Evolutionary conservation across 306 rosid genomes (phyloP), one percentile per base, ranked within the genome.

Genomic region (Trifolium dubium): DNA sequence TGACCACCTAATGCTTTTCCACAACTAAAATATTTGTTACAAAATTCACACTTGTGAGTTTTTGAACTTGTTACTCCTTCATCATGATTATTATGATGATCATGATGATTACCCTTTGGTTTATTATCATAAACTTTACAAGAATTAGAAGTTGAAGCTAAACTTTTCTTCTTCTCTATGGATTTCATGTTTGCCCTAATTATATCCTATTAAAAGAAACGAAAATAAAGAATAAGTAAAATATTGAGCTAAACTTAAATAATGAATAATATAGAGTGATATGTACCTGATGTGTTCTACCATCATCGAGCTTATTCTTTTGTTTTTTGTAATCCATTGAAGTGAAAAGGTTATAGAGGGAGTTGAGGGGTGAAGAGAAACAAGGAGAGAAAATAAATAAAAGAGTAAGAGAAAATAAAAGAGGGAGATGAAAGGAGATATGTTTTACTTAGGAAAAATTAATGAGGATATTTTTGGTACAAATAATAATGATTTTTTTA

Each of bases 1-100:
- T 30, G 64, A 7, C 64, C 64, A 30, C 64, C 64, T 30, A 59
- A 59, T 29, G 18, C 64, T 59, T 59, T 59, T 59, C 64, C 64
- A 31, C 40, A 30, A 14, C 18, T 29, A 59, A 59, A 59, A 14
- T 0, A 6, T 59, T 59, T 59, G 64, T 59, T 31, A 59, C 64
- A 59, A 30, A 59, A 59, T n/a, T 59, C 64, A 59, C 65, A 60
- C 10, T 13, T 34, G 40, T 60, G 18, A 60, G n/a, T 31, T 60
- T 30, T 60, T 60, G 41, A 12, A 13, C 65, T 60, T 60, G 65
- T 30, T 60, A 19, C 31, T 7, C 41, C 65, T 60, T 60, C 65
- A 5, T 31, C 41, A 12, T 12, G 15, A 59, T 5, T 18, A 30
- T 12, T 8, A 58, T 23, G 23, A 5, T 23, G 23, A 5, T 31